Percentiles rank a stretch among this genome's conserved stretches.
Conservation (phyloP, 129 eudicot species). For the Saussurea involucrata region DNA sequence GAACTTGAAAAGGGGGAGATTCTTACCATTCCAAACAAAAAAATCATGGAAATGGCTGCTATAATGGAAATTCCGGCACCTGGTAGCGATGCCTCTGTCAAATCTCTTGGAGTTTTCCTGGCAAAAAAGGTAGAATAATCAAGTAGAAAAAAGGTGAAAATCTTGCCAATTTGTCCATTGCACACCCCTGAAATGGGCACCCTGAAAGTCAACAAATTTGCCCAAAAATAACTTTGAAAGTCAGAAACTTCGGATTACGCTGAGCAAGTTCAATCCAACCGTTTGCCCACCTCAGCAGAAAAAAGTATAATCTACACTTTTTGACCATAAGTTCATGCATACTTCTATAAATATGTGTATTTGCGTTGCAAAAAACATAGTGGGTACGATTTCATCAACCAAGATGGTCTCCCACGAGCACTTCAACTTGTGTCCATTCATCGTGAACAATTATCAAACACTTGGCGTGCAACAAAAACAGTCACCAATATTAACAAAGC, state of each 20-base stretch:
- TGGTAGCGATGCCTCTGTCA: conserved; percentile 91
- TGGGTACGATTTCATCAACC: not conserved
- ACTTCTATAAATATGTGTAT: not conserved
- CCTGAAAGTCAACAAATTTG: not conserved
- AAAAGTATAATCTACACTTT: not conserved
- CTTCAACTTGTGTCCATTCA: not conserved
- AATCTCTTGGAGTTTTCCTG: conserved; percentile 94
- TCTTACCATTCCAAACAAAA: conserved; percentile 92
- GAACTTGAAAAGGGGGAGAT: not conserved
- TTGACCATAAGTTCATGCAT: not conserved
- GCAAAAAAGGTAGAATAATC: not conserved
- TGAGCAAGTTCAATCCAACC: not conserved
- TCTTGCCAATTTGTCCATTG: not conserved
- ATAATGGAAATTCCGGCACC: conserved; percentile 88
- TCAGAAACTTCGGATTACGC: not conserved
- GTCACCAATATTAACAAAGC: not conserved
- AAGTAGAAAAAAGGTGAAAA: not conserved
- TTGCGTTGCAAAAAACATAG: not conserved
- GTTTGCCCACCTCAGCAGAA: not conserved
- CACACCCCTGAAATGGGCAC: not conserved
- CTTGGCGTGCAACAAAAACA: not conserved
- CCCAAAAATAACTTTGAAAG: not conserved
- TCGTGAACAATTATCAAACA: not conserved
- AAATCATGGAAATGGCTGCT: conserved; percentile 80
- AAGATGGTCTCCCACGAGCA: not conserved